A percentile compares a stretch with the other conserved stretches of the same genome.
These are phyloP conservation scores for Leccinum cinnamomeum DNA, from an alignment of 1,284 basidiomycete species.

Conservation along the genomic window DNA sequence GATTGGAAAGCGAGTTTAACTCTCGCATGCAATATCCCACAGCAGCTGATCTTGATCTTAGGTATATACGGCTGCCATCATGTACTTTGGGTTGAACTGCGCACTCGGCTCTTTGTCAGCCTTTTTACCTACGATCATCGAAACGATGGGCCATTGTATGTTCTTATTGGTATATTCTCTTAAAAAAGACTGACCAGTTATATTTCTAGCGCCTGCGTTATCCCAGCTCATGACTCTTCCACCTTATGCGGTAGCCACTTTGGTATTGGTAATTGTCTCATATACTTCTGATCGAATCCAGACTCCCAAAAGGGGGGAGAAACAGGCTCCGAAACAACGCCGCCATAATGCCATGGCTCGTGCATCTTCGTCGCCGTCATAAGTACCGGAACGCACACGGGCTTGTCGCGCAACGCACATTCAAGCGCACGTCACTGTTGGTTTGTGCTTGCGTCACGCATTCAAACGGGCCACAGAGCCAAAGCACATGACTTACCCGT, in stretches of 20 bases:
- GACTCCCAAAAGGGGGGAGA: slow-evolving; percentile 6
- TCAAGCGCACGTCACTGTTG: neutral
- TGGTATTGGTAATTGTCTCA: slow-evolving; percentile 62
- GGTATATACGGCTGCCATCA: slow-evolving; percentile 62
- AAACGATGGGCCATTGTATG: slow-evolving; percentile 63
- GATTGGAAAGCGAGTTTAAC: slow-evolving; percentile 63
- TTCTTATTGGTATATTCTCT: slow-evolving; percentile 1
- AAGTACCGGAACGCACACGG: neutral
- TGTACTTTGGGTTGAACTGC: slow-evolving; percentile 79
- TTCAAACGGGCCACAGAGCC: neutral
- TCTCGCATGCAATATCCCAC: neutral
- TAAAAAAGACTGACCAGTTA: neutral
- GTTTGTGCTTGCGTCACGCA: neutral
- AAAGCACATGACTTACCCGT: slow-evolving; percentile 2
- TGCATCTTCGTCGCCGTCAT: slow-evolving; percentile 1
- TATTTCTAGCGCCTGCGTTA: slow-evolving; percentile 45
- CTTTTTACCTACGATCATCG: slow-evolving; percentile 83
- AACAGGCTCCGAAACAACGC: neutral
- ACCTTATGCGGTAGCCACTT: slow-evolving; percentile 73
- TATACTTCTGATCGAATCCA: slow-evolving; percentile 73
- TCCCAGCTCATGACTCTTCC: slow-evolving; percentile 79
- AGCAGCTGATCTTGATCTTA: slow-evolving; percentile 28
- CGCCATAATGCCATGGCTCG: neutral
- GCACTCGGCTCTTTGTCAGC: slow-evolving; percentile 78
- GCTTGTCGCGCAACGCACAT: neutral